These are phyloP conservation scores for Glycine tomentella DNA, from an alignment of 306 rosid species.

Conservation along the genomic window DNA sequence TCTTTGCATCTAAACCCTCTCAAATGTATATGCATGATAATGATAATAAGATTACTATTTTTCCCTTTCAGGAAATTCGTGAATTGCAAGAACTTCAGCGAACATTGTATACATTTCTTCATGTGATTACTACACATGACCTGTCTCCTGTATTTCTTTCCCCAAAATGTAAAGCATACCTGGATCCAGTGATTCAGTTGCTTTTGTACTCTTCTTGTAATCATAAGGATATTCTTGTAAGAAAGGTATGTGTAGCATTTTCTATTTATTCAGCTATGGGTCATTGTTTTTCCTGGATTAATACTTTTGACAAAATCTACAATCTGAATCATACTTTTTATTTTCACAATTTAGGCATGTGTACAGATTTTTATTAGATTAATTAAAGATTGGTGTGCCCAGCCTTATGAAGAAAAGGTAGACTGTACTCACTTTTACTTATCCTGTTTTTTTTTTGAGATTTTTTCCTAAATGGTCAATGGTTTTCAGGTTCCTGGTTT, in stretches of 20 bases:
- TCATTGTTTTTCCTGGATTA: constrained; percentile 23
- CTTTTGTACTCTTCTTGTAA: constrained; percentile 81
- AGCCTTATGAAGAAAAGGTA: constrained; percentile 84
- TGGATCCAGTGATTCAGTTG: constrained; percentile 86
- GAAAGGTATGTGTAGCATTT: constrained; percentile 71
- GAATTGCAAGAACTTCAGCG: constrained; percentile 96
- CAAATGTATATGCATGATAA: constrained; percentile 12
- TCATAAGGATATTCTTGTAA: constrained; percentile 84
- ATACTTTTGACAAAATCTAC: constrained; percentile 28
- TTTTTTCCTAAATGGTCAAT: constrained; percentile 36
- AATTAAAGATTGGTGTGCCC: constrained; percentile 90
- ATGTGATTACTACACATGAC: constrained; percentile 80
- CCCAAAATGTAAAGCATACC: constrained; percentile 77
- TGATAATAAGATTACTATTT: constrained; percentile 23
- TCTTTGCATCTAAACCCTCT: constrained; percentile 22
- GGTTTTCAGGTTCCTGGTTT: constrained; percentile 90
- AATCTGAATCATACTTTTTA: constrained; percentile 34
- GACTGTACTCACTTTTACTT: constrained; percentile 24
- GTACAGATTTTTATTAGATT: constrained; percentile 88
- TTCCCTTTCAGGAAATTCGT: constrained; percentile 74
- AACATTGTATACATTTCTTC: constrained; percentile 85
- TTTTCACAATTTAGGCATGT: constrained; percentile 71
- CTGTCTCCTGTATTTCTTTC: constrained; percentile 84
- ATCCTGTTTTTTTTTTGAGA: constrained; percentile 29
- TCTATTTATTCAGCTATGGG: constrained; percentile 36